Evolutionary conservation across 1,284 basidiomycete genomes (phyloP).

Genomic region (Boletellus sp.): DNA sequence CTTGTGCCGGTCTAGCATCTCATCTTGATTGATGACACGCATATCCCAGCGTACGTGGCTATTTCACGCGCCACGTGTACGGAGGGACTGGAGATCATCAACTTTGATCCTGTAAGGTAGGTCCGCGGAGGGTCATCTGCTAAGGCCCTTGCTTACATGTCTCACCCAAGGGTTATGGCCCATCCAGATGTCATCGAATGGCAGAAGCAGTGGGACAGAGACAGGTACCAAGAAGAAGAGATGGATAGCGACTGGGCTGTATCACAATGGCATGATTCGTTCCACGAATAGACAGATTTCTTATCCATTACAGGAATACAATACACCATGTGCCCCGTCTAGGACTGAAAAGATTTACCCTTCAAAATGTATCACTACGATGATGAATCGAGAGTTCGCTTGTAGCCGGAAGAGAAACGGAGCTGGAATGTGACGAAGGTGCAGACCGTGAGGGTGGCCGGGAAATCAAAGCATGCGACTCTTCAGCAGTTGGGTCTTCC

Average conservation of each 20-base stretch:
- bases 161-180: constrained; percentile 43
- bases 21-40: constrained; percentile 14
- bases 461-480: constrained; percentile 14
- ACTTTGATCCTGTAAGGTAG: constrained; percentile 75
- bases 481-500: constrained; percentile 12
- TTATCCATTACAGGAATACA: constrained; percentile 4
- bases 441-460: constrained; percentile 32
- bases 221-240: constrained; percentile 25
- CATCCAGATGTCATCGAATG: constrained; percentile 39
- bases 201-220: constrained; percentile 29
- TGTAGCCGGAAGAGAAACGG: constrained; percentile 10
- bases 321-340: neutral
- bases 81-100: constrained; percentile 81
- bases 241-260: constrained; percentile 34
- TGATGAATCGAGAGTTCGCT: constrained; percentile 11
- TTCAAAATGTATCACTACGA: constrained; percentile 7
- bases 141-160: constrained; percentile 3
- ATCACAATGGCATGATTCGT: constrained; percentile 33
- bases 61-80: constrained; percentile 87
- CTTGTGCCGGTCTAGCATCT: neutral
- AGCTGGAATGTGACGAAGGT: constrained; percentile 15
- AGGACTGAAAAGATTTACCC: constrained; percentile 6
- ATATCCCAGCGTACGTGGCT: constrained; percentile 80
- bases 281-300: constrained; percentile 14
- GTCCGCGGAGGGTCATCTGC: constrained; percentile 14